Percentiles rank a stretch among this genome's conserved stretches.
phyloP scores from a whole-genome alignment of 495 filamentous ascomycete species.

The Penicillium flavigenum region DNA sequence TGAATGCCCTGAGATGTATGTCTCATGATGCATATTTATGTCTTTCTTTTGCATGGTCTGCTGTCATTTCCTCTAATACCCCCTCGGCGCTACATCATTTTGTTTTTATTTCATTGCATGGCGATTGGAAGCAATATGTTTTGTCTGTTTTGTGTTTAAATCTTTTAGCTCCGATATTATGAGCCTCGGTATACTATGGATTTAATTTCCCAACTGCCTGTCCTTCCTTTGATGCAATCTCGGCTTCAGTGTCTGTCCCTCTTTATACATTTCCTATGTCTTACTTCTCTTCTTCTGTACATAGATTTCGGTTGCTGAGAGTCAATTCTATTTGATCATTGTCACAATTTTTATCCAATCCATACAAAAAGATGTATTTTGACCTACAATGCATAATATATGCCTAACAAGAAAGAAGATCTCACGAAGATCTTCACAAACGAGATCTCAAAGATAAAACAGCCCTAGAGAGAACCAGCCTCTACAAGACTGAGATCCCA shows the following conservation, averaged over 20 bases:
- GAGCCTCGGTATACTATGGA: conserved; percentile 10
- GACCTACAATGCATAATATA: conserved; percentile 1
- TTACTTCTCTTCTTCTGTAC: conserved; percentile 3
- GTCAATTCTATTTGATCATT: neutral
- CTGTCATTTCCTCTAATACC: conserved; percentile 26
- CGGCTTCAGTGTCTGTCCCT: conserved; percentile 1
- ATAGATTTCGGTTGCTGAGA: neutral
- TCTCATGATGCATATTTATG: conserved; percentile 18
- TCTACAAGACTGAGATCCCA: conserved; percentile 73
- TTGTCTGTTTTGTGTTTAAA: conserved; percentile 9
- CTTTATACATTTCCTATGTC: conserved; percentile 10
- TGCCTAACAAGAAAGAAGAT: neutral
- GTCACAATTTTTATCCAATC: neutral
- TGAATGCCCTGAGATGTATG: conserved; percentile 12
- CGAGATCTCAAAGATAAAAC: neutral
- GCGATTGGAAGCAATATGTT: conserved; percentile 11
- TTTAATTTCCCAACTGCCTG: neutral
- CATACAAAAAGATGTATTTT: conserved; percentile 2
- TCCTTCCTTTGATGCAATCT: neutral
- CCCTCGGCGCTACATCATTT: conserved; percentile 32
- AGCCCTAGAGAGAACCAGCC: conserved; percentile 3
- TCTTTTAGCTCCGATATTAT: conserved; percentile 10
- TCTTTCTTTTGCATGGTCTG: conserved; percentile 18
- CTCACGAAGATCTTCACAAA: neutral
- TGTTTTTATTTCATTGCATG: conserved; percentile 19